Conservation (phyloP, 2,329 filamentous ascomycete species). For the Curvularia sp. region DNA sequence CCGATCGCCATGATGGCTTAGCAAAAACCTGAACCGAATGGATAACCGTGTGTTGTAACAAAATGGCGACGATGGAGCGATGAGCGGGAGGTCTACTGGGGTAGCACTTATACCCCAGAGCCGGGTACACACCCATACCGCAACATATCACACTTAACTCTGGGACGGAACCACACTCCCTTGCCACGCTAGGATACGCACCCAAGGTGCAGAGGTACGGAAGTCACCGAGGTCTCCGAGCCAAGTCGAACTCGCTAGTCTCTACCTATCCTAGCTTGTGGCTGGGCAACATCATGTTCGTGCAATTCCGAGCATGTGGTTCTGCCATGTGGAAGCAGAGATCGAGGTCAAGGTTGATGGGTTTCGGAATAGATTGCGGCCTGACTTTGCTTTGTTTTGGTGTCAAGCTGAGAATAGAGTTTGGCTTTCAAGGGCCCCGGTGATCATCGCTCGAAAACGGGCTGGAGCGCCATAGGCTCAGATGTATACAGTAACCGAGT, state of each 20-base stretch:
- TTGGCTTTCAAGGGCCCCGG: neutral
- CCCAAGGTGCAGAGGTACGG: neutral
- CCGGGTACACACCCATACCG: neutral
- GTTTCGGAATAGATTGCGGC: neutral
- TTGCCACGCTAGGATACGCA: neutral
- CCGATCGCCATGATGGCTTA: conserved; percentile 4
- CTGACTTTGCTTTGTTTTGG: neutral
- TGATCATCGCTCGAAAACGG: neutral
- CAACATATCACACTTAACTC: neutral
- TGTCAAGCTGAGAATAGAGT: neutral
- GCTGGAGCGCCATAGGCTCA: neutral
- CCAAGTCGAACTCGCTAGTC: neutral
- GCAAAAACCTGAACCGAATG: neutral
- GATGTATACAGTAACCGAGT: neutral
- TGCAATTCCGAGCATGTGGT: neutral
- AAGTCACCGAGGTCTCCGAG: neutral
- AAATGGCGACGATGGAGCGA: neutral
- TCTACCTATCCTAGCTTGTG: neutral
- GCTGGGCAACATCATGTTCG: neutral
- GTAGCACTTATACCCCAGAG: neutral
- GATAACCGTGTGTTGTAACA: neutral
- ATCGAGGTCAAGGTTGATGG: neutral
- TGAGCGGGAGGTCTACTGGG: neutral
- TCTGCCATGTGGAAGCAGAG: neutral
- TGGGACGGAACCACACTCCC: neutral